Conservation (phyloP, 805 yeast species). For the Vanderwaltozyma verrucispora region DNA sequence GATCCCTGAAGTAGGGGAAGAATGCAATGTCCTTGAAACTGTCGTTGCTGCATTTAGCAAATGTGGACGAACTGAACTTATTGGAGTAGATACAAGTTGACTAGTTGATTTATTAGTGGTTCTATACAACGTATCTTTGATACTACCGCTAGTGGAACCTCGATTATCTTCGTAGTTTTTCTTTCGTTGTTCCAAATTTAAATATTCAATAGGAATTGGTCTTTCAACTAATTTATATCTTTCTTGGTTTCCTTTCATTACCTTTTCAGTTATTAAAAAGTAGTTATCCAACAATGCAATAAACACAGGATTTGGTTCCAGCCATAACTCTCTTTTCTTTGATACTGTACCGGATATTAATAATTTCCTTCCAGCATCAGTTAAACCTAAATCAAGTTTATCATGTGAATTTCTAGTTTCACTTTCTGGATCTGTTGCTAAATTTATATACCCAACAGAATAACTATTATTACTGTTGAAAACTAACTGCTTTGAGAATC, state of each 20-base stretch:
- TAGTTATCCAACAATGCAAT: slow-evolving; percentile 62
- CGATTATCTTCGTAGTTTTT: slow-evolving; percentile 1
- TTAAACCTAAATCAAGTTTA: slow-evolving; percentile 36
- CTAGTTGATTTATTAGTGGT: background rate
- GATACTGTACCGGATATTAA: slow-evolving; percentile 47
- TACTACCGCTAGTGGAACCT: slow-evolving; percentile 4
- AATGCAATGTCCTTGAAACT: slow-evolving; percentile 10
- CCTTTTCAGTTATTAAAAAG: slow-evolving; percentile 51
- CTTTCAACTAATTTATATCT: slow-evolving; percentile 39
- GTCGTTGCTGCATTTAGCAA: slow-evolving; percentile 15
- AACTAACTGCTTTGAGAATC: slow-evolving; percentile 34
- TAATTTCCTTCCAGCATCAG: slow-evolving; percentile 45
- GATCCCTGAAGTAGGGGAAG: background rate
- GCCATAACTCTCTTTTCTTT: slow-evolving; percentile 54
- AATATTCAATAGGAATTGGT: slow-evolving; percentile 52
- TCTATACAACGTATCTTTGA: slow-evolving; percentile 4
- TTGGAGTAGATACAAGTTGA: slow-evolving; percentile 10
- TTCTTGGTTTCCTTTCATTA: slow-evolving; percentile 31
- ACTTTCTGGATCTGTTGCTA: slow-evolving; percentile 3
- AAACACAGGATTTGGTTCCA: slow-evolving; percentile 41
- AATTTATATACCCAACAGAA: slow-evolving; percentile 20
- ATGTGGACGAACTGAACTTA: slow-evolving; percentile 15
- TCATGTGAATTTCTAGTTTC: slow-evolving; percentile 8
- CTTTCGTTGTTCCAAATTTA: slow-evolving; percentile 41
- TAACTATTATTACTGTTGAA: slow-evolving; percentile 16